phyloP scores from a whole-genome alignment of 2,329 filamentous ascomycete species.

The Torrubiella hemipterigena region DNA sequence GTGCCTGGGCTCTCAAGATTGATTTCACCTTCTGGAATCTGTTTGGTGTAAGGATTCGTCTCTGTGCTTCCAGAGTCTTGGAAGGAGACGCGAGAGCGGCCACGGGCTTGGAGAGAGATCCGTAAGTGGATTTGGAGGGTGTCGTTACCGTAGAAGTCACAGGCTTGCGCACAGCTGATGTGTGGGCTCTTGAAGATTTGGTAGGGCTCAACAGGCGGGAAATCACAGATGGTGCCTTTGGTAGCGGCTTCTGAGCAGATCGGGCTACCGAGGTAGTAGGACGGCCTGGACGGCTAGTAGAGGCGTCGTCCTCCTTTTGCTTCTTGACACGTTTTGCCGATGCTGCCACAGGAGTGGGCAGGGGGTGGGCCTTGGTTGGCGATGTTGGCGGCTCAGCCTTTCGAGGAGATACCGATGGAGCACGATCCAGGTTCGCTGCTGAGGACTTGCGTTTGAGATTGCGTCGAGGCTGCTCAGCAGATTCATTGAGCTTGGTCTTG shows the following conservation, averaged over 20 bases:
- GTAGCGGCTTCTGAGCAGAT: conserved; percentile 15
- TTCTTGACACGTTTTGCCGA: conserved; percentile 62
- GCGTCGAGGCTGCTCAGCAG: conserved; percentile 2
- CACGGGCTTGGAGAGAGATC: neutral
- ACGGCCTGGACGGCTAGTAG: conserved; percentile 21
- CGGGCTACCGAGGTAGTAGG: conserved; percentile 3
- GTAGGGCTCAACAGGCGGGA: conserved; percentile 64
- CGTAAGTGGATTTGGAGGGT: conserved; percentile 11
- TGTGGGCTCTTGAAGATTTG: conserved; percentile 57
- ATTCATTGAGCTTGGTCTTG: conserved; percentile 55
- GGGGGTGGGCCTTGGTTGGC: conserved; percentile 9
- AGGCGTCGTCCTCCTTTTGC: conserved; percentile 55
- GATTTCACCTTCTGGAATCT: conserved; percentile 46
- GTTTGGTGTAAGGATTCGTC: conserved; percentile 32
- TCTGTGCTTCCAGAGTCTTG: conserved; percentile 20
- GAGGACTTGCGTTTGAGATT: conserved; percentile 20
- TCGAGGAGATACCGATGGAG: conserved; percentile 12
- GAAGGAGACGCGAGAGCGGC: conserved; percentile 8
- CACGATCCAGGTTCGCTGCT: conserved; percentile 18
- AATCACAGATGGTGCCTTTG: conserved; percentile 34
- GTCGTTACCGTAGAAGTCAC: conserved; percentile 24
- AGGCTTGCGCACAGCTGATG: conserved; percentile 13
- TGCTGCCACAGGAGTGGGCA: conserved; percentile 14
- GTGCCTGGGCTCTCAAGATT: conserved; percentile 34
- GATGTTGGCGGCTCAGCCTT: conserved; percentile 12